Evolutionary conservation across 768 basidiomycete genomes (phyloP).

Genomic region (Chalciporus sphaerocephalus): DNA sequence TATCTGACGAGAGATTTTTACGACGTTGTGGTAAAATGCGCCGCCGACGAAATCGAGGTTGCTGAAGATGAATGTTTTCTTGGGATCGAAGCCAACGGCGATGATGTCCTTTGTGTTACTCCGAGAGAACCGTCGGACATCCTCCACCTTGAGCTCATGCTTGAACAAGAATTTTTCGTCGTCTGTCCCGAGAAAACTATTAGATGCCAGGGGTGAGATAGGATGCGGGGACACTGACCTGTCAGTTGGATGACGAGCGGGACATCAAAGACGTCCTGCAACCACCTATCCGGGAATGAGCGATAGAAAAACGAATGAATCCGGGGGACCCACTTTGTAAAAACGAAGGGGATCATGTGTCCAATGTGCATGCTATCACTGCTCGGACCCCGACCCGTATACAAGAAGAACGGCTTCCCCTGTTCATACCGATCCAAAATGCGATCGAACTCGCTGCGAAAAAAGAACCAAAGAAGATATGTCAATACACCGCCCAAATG

Average conservation of each 20-base stretch:
- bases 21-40: constrained; percentile 89
- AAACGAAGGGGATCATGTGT: constrained; percentile 95
- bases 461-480: background rate
- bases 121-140: constrained; percentile 75
- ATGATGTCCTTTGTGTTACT: constrained; percentile 96
- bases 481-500: constrained; percentile 3
- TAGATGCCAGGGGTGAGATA: background rate
- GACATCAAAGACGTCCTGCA: constrained; percentile 93
- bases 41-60: constrained; percentile 88
- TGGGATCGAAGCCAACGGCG: constrained; percentile 86
- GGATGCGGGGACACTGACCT: constrained; percentile 43
- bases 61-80: constrained; percentile 97
- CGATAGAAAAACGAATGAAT: background rate
- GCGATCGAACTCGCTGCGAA: constrained; percentile 77
- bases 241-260: constrained; percentile 95
- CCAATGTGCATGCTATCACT: constrained; percentile 97
- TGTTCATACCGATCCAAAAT: constrained; percentile 96
- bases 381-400: constrained; percentile 95
- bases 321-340: constrained; percentile 74
- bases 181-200: constrained; percentile 44
- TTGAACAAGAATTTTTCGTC: constrained; percentile 99
- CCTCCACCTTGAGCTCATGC: constrained; percentile 85
- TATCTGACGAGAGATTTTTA: constrained; percentile 88
- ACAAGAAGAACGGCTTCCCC: constrained; percentile 95
- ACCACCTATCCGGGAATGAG: constrained; percentile 56